phyloP scores from a whole-genome alignment of 345 rosid genomes.

The Arabidopsis arenosa region DNA sequence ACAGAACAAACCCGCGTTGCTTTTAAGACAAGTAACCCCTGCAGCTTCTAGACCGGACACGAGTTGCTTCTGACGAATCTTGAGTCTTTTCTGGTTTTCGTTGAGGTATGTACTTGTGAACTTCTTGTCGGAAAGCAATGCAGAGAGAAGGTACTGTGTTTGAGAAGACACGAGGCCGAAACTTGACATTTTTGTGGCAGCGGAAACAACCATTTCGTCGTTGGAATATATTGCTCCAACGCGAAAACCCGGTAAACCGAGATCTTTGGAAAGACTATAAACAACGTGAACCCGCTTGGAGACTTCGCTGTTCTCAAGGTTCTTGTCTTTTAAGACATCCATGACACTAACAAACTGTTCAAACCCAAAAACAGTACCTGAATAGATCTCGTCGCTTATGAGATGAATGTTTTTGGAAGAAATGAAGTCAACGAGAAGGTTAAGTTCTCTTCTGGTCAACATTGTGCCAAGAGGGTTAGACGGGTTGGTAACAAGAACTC shows the following conservation, averaged over 20 bases:
- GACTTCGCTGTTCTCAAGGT: slow-evolving; percentile 48
- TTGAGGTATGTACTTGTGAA: slow-evolving; percentile 58
- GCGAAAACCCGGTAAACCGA: slow-evolving; percentile 83
- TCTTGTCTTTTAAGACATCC: slow-evolving; percentile 62
- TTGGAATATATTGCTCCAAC: slow-evolving; percentile 82
- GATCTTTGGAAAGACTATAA: slow-evolving; percentile 76
- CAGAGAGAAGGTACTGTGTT: slow-evolving; percentile 70
- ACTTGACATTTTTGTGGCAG: slow-evolving; percentile 86
- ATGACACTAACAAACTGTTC: slow-evolving; percentile 63
- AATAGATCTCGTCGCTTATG: slow-evolving; percentile 77
- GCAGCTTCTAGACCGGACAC: slow-evolving; percentile 65
- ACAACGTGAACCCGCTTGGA: slow-evolving; percentile 66
- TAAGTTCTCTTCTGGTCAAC: slow-evolving; percentile 55
- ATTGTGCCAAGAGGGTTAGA: slow-evolving; percentile 78
- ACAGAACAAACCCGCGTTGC: slow-evolving; percentile 74
- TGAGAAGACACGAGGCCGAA: slow-evolving; percentile 82
- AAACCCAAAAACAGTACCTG: slow-evolving; percentile 70
- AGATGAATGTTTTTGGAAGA: slow-evolving; percentile 62
- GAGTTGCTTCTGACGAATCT: slow-evolving; percentile 52
- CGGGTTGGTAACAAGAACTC: slow-evolving; percentile 78
- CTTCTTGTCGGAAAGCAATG: slow-evolving; percentile 69
- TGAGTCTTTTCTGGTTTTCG: slow-evolving; percentile 61
- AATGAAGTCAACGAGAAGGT: slow-evolving; percentile 65
- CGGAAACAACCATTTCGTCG: slow-evolving; percentile 63
- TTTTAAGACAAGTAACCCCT: slow-evolving; percentile 60